A percentile compares a stretch with the other conserved stretches of the same genome.
phyloP scores from a whole-genome alignment of 1,139 yeast genomes.

The Candida frijolesensis region DNA sequence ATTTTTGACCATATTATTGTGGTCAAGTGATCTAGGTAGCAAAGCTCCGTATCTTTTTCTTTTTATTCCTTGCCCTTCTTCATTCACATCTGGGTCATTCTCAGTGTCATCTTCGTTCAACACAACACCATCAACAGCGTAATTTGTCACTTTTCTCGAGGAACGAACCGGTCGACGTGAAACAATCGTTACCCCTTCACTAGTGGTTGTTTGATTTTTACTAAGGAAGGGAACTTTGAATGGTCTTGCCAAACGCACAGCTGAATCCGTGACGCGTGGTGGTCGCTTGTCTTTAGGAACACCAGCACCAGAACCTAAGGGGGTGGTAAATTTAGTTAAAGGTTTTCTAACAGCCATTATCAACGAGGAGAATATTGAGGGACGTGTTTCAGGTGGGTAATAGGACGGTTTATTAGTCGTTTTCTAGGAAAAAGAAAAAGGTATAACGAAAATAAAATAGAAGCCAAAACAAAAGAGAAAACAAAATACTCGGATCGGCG shows the following conservation, averaged over 20 bases:
- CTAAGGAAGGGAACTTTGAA: slow-evolving; percentile 45
- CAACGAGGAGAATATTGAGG: background rate
- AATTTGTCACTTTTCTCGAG: slow-evolving; percentile 24
- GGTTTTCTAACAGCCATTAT: slow-evolving; percentile 36
- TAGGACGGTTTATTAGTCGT: background rate
- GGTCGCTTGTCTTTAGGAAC: slow-evolving; percentile 45
- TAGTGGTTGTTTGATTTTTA: slow-evolving; percentile 18
- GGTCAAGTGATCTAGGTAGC: slow-evolving; percentile 41
- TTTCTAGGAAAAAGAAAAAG: background rate
- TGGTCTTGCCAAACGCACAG: slow-evolving; percentile 39
- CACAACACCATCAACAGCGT: slow-evolving; percentile 27
- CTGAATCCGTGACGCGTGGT: slow-evolving; percentile 38
- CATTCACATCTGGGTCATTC: slow-evolving; percentile 26
- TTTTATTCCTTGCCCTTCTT: slow-evolving; percentile 26
- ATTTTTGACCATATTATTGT: slow-evolving; percentile 26
- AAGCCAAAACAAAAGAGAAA: background rate
- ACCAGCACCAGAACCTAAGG: slow-evolving; percentile 50
- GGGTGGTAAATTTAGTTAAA: slow-evolving; percentile 43
- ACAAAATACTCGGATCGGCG: background rate
- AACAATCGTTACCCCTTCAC: slow-evolving; percentile 17
- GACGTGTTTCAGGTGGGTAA: background rate
- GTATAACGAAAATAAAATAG: background rate
- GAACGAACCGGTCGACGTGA: slow-evolving; percentile 25
- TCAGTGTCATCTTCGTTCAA: slow-evolving; percentile 16
- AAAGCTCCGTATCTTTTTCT: slow-evolving; percentile 52